Conservation (phyloP, 768 basidiomycete genomes). For the Pleurotus sapidus region DNA sequence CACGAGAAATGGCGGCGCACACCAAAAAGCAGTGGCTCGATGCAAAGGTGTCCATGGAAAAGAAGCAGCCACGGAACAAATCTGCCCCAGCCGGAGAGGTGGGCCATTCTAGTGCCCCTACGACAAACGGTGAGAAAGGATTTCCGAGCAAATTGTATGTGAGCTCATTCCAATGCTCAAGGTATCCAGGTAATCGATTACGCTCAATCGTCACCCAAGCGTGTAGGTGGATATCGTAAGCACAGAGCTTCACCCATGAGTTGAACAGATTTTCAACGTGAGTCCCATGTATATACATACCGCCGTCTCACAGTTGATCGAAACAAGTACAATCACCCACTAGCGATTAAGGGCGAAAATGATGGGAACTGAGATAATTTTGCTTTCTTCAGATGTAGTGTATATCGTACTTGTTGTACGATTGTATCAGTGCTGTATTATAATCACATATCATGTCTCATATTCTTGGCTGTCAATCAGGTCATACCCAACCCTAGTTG, state of each 20-base stretch:
- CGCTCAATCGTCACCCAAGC: constrained; percentile 5
- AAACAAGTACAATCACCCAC: no score
- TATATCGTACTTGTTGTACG: no score
- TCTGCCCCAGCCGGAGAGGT: neutral
- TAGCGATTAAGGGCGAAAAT: no score
- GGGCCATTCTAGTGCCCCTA: neutral
- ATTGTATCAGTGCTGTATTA: no score
- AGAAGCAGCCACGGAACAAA: neutral
- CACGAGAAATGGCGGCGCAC: constrained; percentile 36
- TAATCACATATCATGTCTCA: no score
- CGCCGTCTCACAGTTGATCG: no score
- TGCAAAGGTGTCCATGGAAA: constrained; percentile 15
- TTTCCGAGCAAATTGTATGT: neutral
- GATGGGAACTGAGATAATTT: no score
- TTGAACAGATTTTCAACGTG: neutral
- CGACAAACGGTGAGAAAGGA: neutral
- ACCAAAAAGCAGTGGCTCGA: constrained; percentile 40
- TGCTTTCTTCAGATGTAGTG: no score
- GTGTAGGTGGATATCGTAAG: constrained; percentile 1
- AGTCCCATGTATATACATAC: no score
- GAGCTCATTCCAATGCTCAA: constrained; percentile 1
- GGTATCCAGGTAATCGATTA: constrained; percentile 14
- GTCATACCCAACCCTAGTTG: no score
- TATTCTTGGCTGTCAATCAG: no score
- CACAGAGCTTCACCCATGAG: neutral